Percentiles rank a stretch among this genome's conserved stretches.
Evolutionary conservation across 2,329 filamentous ascomycete genomes (phyloP).

Genomic region (Onygena corvina): DNA sequence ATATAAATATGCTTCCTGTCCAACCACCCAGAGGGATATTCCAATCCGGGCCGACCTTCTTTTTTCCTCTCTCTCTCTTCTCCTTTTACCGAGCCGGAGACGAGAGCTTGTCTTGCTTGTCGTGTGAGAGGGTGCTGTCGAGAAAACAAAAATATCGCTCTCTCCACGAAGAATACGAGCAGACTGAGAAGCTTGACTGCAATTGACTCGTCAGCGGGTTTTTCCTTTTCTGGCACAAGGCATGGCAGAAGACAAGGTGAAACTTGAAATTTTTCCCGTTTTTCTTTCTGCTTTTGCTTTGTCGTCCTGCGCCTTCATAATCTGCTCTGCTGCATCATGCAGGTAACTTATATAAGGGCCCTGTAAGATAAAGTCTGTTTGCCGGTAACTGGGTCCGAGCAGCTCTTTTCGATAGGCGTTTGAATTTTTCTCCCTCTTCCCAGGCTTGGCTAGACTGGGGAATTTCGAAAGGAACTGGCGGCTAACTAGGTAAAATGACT

Average conservation of each 20-base stretch:
- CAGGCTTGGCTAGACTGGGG: not conserved
- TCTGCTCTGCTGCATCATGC: not conserved
- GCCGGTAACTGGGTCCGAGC: not conserved
- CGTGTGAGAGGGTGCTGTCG: too few relatives aligned
- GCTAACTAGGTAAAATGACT: constrained; percentile 1
- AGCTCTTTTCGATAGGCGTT: too few relatives aligned
- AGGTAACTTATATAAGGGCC: too few relatives aligned
- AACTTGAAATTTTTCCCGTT: not conserved
- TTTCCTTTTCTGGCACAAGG: not conserved
- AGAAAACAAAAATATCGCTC: too few relatives aligned
- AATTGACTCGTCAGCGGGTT: not conserved
- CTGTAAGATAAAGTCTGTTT: too few relatives aligned
- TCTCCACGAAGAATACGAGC: not conserved
- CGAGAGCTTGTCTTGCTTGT: too few relatives aligned
- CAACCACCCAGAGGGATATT: too few relatives aligned
- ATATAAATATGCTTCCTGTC: too few relatives aligned
- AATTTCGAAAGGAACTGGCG: constrained; percentile 7
- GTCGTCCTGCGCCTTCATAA: not conserved
- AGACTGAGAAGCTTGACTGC: not conserved
- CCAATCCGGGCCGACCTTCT: too few relatives aligned
- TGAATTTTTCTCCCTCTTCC: not conserved
- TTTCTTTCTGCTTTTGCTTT: not conserved
- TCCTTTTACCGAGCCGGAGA: too few relatives aligned
- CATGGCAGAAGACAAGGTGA: too few relatives aligned
- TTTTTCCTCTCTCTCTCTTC: too few relatives aligned